Percentiles rank a stretch among this genome's conserved stretches.
Conservation (phyloP, 202 grass and related monocot species). For the Schoenoplectus triqueter region DNA sequence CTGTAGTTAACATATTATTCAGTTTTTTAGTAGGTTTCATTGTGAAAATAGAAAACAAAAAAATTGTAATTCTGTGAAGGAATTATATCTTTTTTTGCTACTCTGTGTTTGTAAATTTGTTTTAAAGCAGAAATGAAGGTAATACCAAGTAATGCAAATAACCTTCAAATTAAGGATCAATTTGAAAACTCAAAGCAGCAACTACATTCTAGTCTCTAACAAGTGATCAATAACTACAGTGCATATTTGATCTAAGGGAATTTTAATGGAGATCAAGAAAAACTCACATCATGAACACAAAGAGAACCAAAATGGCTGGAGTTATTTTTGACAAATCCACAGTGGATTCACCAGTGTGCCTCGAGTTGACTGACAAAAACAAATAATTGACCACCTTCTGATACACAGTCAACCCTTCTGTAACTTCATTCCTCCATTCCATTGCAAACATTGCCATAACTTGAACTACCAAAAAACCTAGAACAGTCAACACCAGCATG, state of each 20-base stretch:
- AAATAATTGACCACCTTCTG: slow-evolving; percentile 51
- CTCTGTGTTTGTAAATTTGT: background rate
- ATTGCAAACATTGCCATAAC: slow-evolving; percentile 43
- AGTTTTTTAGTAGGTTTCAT: no score
- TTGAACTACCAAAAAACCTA: slow-evolving; percentile 33
- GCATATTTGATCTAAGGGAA: background rate
- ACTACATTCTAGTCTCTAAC: background rate
- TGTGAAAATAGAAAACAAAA: no score
- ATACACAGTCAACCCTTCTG: slow-evolving; percentile 41
- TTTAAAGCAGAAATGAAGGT: background rate
- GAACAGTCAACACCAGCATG: slow-evolving; percentile 48
- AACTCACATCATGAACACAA: slow-evolving; percentile 72
- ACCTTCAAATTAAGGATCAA: background rate
- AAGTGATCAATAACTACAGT: background rate
- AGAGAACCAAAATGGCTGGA: slow-evolving; percentile 68
- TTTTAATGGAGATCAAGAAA: background rate
- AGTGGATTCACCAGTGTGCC: slow-evolving; percentile 63
- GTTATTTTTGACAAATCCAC: slow-evolving; percentile 54
- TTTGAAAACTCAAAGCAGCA: background rate
- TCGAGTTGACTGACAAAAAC: slow-evolving; percentile 59
- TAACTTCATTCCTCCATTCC: slow-evolving; percentile 53
- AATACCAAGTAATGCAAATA: background rate
- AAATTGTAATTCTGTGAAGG: no score
- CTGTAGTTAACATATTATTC: no score
- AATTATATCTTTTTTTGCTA: background rate